These are phyloP conservation scores for Leucocoprinus birnbaumii DNA, from an alignment of 768 basidiomycete genomes.

Conservation along the genomic window DNA sequence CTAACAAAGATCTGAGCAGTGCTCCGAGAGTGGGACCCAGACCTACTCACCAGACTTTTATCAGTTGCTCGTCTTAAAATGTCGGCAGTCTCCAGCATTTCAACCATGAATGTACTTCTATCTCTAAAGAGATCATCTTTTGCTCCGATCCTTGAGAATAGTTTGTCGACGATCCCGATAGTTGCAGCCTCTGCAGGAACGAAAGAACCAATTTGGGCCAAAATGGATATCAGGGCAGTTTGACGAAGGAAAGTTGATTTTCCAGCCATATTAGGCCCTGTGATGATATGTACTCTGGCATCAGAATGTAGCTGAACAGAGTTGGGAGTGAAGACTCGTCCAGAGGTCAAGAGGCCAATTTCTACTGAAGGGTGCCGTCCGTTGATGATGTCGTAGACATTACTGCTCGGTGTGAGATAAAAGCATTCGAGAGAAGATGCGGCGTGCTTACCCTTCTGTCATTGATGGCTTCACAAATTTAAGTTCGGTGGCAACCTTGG, in stretches of 20 bases:
- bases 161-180: conserved; percentile 84
- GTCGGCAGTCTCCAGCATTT: conserved; percentile 92
- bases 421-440: background rate
- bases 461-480: conserved; percentile 72
- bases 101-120: conserved; percentile 97
- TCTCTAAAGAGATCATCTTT: conserved; percentile 94
- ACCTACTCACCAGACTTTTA: conserved; percentile 65
- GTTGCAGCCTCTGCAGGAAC: conserved; percentile 84
- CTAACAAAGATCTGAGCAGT: conserved; percentile 32
- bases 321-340: conserved; percentile 84
- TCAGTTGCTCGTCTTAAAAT: conserved; percentile 84
- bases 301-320: conserved; percentile 57
- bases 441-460: conserved; percentile 55
- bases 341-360: conserved; percentile 70
- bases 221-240: conserved; percentile 82
- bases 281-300: conserved; percentile 77
- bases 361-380: conserved; percentile 95
- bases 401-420: conserved; percentile 31
- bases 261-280: conserved; percentile 95
- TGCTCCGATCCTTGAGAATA: conserved; percentile 95
- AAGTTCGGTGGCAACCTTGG: conserved; percentile 75
- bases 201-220: conserved; percentile 92
- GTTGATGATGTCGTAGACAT: conserved; percentile 60
- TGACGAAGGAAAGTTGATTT: conserved; percentile 94
- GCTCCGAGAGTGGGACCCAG: background rate